Percentiles rank a stretch among this genome's conserved stretches.
These are phyloP conservation scores for Acer negundo DNA, from an alignment of 345 rosid species.

Conservation along the genomic window DNA sequence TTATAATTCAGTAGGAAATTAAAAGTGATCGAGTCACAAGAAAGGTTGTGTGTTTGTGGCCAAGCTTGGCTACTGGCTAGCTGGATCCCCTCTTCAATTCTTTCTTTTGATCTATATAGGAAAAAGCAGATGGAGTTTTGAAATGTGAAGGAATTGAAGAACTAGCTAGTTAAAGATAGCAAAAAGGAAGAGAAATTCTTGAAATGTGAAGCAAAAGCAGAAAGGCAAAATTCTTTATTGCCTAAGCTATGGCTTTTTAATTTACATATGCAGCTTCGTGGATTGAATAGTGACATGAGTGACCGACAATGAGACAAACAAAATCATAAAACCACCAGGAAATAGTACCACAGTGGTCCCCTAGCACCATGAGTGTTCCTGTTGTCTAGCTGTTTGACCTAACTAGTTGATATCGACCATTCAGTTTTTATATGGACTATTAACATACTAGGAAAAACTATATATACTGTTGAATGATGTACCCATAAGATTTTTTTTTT, in stretches of 20 bases:
- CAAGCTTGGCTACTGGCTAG: conserved; percentile 19
- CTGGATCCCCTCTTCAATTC: conserved; percentile 13
- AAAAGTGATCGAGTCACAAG: conserved; percentile 40
- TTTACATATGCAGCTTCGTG: conserved; percentile 26
- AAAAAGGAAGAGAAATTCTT: conserved; percentile 15
- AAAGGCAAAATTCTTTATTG: conserved; percentile 21
- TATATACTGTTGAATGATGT: too few species aligned
- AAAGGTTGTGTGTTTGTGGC: conserved; percentile 28
- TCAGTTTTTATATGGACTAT: conserved; percentile 2
- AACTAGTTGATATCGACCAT: conserved; percentile 14
- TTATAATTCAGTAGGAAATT: conserved; percentile 25
- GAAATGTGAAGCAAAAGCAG: conserved; percentile 29
- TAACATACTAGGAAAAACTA: too few species aligned
- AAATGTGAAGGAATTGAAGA: background rate
- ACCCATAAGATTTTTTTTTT: too few species aligned
- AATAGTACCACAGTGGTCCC: conserved; percentile 37
- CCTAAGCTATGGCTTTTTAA: conserved; percentile 6
- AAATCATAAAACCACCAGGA: conserved; percentile 38
- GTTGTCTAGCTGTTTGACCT: conserved; percentile 33
- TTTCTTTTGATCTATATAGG: conserved; percentile 17
- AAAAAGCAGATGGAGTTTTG: background rate
- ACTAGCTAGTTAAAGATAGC: background rate
- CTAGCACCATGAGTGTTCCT: conserved; percentile 24
- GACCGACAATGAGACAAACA: conserved; percentile 39
- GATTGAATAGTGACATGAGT: conserved; percentile 14